phyloP scores from a whole-genome alignment of 805 yeast species.

The Priceomyces melissophilus region DNA sequence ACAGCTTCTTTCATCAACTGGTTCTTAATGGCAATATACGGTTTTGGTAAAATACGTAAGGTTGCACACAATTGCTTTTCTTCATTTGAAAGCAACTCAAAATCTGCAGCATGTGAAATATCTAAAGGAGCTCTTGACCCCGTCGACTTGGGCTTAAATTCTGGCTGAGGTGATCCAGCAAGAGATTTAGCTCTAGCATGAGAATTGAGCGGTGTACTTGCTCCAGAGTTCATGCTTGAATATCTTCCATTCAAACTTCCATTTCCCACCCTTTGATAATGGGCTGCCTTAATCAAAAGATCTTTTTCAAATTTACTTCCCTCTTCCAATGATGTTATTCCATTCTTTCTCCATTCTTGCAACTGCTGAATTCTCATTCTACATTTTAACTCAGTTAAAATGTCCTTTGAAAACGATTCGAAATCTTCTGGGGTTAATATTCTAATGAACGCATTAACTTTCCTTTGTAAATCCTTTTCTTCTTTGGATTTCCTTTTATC shows the following conservation, averaged over 20 bases:
- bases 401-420: constrained; percentile 66
- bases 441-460: constrained; percentile 76
- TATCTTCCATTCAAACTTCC: constrained; percentile 18
- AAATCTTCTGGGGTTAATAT: constrained; percentile 80
- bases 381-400: constrained; percentile 72
- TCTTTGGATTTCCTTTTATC: constrained; percentile 89
- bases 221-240: constrained; percentile 18
- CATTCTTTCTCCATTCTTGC: constrained; percentile 91
- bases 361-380: constrained; percentile 81
- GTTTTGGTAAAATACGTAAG: constrained; percentile 84
- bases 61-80: constrained; percentile 84
- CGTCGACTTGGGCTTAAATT: constrained; percentile 41
- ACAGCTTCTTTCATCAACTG: constrained; percentile 82
- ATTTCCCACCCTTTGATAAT: constrained; percentile 54
- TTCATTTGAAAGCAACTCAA: constrained; percentile 76
- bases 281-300: constrained; percentile 62
- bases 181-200: constrained; percentile 21
- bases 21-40: constrained; percentile 90
- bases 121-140: constrained; percentile 55
- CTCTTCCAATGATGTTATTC: constrained; percentile 76
- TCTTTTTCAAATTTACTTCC: constrained; percentile 89
- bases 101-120: constrained; percentile 76
- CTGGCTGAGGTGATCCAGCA: constrained; percentile 36
- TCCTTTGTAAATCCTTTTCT: constrained; percentile 76
- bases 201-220: constrained; percentile 8